phyloP scores from a whole-genome alignment of 2,329 filamentous ascomycete species.

The Curvularia verruculosa region DNA sequence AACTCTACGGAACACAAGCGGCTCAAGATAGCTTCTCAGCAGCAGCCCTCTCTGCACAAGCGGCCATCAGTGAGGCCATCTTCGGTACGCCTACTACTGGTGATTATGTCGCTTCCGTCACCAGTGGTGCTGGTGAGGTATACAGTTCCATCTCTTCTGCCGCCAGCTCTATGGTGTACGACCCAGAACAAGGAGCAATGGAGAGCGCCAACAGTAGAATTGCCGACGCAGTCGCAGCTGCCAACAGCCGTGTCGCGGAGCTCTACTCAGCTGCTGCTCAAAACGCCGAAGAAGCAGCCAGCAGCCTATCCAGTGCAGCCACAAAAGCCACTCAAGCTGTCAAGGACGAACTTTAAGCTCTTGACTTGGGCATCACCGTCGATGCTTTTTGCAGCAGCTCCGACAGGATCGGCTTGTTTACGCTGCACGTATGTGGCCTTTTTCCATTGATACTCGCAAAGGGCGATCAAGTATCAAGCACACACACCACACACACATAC shows the following conservation, averaged over 20 bases:
- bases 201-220: constrained; percentile 54
- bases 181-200: constrained; percentile 54
- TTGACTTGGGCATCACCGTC: not conserved
- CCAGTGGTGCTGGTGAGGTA: constrained; percentile 50
- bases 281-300: constrained; percentile 56
- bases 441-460: not conserved
- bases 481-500: too few species aligned
- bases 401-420: not conserved
- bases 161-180: constrained; percentile 56
- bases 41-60: constrained; percentile 62
- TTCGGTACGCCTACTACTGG: constrained; percentile 61
- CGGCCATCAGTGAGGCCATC: constrained; percentile 61
- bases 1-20: constrained; percentile 62
- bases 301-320: constrained; percentile 48
- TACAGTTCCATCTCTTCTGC: constrained; percentile 30
- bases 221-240: constrained; percentile 52
- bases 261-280: constrained; percentile 47
- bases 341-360: constrained; percentile 59
- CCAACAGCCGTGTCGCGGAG: constrained; percentile 51
- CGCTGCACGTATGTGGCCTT: not conserved
- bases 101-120: constrained; percentile 51
- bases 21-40: constrained; percentile 60
- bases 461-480: not conserved
- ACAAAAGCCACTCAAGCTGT: constrained; percentile 52
- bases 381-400: not conserved